phyloP scores from a whole-genome alignment of 768 basidiomycete genomes.

The Boletus rubropictus region DNA sequence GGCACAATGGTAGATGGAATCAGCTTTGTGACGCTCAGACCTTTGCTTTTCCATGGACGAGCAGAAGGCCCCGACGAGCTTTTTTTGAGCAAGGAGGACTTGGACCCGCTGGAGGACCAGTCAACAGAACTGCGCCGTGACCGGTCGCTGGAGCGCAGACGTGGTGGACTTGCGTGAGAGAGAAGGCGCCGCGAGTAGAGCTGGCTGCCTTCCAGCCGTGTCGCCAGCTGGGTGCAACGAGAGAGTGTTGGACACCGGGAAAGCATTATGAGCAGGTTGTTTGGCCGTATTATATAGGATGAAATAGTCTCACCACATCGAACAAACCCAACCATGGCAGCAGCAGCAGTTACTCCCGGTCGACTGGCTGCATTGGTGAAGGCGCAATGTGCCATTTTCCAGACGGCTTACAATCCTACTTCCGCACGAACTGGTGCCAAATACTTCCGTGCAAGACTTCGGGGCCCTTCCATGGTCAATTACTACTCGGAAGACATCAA shows the following conservation, averaged over 20 bases:
- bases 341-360: slow-evolving; percentile 39
- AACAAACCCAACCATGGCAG: slow-evolving; percentile 15
- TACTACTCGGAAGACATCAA: slow-evolving; percentile 73
- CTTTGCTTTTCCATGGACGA: slow-evolving; percentile 1
- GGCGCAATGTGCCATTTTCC: slow-evolving; percentile 70
- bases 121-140: neutral
- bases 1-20: neutral
- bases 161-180: slow-evolving; percentile 1
- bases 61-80: neutral
- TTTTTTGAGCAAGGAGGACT: neutral
- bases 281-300: slow-evolving; percentile 30
- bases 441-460: slow-evolving; percentile 76
- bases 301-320: slow-evolving; percentile 16
- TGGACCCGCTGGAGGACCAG: slow-evolving; percentile 1
- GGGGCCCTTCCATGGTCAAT: slow-evolving; percentile 77
- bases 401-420: slow-evolving; percentile 84
- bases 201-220: slow-evolving; percentile 18
- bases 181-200: slow-evolving; percentile 15
- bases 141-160: neutral
- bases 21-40: neutral
- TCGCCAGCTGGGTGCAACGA: slow-evolving; percentile 9
- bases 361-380: slow-evolving; percentile 57
- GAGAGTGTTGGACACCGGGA: slow-evolving; percentile 17
- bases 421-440: slow-evolving; percentile 83
- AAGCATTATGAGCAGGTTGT: slow-evolving; percentile 22